Evolutionary conservation across 23 red algal species (phyloP).

Genomic region (Pyropia yezoensis): DNA sequence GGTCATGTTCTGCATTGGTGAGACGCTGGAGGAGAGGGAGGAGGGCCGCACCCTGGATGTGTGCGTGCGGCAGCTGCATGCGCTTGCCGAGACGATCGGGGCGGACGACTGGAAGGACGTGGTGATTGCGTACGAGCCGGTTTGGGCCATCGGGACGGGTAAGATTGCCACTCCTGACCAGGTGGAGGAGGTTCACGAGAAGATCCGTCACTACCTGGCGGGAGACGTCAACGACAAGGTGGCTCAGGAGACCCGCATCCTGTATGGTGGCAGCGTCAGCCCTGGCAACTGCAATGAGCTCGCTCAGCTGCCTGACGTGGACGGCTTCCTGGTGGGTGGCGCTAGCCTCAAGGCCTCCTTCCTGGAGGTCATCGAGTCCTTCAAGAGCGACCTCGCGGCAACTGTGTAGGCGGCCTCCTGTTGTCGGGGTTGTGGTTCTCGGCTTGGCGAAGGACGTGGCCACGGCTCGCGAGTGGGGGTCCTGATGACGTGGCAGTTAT

Average conservation of each 20-base stretch:
- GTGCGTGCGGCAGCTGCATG: slow-evolving; percentile 66
- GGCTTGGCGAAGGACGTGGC: no score
- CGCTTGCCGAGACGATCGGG: slow-evolving; percentile 27
- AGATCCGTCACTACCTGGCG: slow-evolving; percentile 48
- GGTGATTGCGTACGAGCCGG: slow-evolving; percentile 95
- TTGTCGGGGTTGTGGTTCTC: no score
- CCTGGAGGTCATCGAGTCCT: slow-evolving; percentile 58
- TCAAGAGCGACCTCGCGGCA: slow-evolving; percentile 20
- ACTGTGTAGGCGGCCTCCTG: no score
- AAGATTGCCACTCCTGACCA: slow-evolving; percentile 96
- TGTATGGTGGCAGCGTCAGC: slow-evolving; percentile 91
- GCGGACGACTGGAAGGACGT: slow-evolving; percentile 55
- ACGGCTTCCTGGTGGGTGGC: slow-evolving; percentile 95
- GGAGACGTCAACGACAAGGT: slow-evolving; percentile 42
- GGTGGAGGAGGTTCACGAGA: slow-evolving; percentile 75
- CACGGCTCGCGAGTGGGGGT: no score
- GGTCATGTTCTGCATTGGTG: slow-evolving; percentile 92
- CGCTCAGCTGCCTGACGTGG: slow-evolving; percentile 70
- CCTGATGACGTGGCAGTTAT: no score
- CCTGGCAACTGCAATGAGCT: slow-evolving; percentile 75
- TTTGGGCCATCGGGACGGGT: slow-evolving; percentile 97
- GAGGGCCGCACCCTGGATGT: slow-evolving; percentile 68
- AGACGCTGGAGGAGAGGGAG: slow-evolving; percentile 81
- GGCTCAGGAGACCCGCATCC: slow-evolving; percentile 49
- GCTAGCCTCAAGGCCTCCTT: slow-evolving; percentile 76